Evolutionary conservation across 208 protist species (phyloP).

Genomic region (Leishmania turanica): DNA sequence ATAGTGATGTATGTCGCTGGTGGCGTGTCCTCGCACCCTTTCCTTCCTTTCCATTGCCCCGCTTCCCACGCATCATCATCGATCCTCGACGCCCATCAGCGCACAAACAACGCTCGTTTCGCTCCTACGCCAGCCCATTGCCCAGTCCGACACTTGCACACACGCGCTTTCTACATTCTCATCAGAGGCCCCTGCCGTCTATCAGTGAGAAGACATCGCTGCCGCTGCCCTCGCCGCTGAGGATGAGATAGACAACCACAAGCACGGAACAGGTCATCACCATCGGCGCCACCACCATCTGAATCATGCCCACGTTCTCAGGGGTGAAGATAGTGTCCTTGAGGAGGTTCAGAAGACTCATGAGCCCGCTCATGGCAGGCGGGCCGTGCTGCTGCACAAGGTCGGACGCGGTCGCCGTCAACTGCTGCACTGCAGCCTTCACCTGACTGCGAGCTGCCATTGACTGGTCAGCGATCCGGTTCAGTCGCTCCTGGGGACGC

Average conservation of each 20-base stretch:
- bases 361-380: conserved; percentile 12
- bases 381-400: conserved; percentile 32
- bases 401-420: conserved; percentile 5
- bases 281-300: conserved; percentile 35
- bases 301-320: conserved; percentile 35
- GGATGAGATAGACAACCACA: conserved; percentile 21
- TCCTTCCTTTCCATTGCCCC: background rate
- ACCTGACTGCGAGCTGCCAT: conserved; percentile 3
- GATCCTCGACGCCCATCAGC: background rate
- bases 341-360: conserved; percentile 10
- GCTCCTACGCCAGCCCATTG: background rate
- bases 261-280: conserved; percentile 20
- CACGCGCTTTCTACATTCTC: background rate
- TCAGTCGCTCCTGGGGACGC: background rate
- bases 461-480: conserved; percentile 9
- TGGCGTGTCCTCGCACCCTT: background rate
- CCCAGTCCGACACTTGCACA: background rate
- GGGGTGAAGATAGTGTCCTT: conserved; percentile 34
- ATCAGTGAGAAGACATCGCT: conserved; percentile 8
- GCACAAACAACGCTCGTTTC: background rate
- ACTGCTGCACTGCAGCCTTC: conserved; percentile 7
- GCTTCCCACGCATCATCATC: background rate
- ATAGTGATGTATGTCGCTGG: background rate
- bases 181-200: conserved; percentile 7
- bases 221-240: conserved; percentile 5